Percentiles rank a stretch among this genome's conserved stretches.
Evolutionary conservation across 164 flowering plant genomes (phyloP).

Genomic region (Pachysandra terminalis): DNA sequence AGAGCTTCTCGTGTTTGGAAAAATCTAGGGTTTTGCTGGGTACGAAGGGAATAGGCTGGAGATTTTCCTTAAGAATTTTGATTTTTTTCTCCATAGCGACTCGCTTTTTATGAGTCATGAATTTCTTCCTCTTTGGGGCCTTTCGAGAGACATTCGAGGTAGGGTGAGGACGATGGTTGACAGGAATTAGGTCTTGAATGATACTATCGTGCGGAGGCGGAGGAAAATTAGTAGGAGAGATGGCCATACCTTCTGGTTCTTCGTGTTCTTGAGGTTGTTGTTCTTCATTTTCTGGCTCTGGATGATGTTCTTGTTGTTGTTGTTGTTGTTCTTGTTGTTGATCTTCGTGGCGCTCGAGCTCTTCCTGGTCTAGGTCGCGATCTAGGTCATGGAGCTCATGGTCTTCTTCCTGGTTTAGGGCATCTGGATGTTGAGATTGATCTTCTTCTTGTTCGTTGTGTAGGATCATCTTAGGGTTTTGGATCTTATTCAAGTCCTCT

Average conservation of each 20-base stretch:
- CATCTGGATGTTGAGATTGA: constrained; percentile 11
- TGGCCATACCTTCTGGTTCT: constrained; percentile 22
- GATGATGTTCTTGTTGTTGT: background rate
- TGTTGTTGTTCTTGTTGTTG: background rate
- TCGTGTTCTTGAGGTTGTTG: constrained; percentile 5
- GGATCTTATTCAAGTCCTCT: background rate
- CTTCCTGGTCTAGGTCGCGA: background rate
- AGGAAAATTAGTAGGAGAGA: constrained; percentile 16
- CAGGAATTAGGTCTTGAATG: background rate
- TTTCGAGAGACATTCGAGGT: constrained; percentile 23
- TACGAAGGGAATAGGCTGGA: constrained; percentile 58
- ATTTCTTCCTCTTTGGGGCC: constrained; percentile 34
- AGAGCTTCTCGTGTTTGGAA: constrained; percentile 41
- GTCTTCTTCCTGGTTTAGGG: constrained; percentile 7
- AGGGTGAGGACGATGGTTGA: constrained; percentile 9
- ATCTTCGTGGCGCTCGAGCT: background rate
- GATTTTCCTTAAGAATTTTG: constrained; percentile 17
- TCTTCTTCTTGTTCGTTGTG: constrained; percentile 4
- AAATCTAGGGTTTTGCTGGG: constrained; percentile 61
- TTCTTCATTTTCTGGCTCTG: background rate
- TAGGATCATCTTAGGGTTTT: background rate
- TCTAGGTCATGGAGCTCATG: background rate
- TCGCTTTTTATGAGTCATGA: constrained; percentile 9
- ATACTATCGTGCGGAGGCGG: constrained; percentile 7
- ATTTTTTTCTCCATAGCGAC: constrained; percentile 42